A percentile compares a stretch with the other conserved stretches of the same genome.
phyloP scores from a whole-genome alignment of 2,329 filamentous ascomycete genomes.

The Sporothrix luriei region DNA sequence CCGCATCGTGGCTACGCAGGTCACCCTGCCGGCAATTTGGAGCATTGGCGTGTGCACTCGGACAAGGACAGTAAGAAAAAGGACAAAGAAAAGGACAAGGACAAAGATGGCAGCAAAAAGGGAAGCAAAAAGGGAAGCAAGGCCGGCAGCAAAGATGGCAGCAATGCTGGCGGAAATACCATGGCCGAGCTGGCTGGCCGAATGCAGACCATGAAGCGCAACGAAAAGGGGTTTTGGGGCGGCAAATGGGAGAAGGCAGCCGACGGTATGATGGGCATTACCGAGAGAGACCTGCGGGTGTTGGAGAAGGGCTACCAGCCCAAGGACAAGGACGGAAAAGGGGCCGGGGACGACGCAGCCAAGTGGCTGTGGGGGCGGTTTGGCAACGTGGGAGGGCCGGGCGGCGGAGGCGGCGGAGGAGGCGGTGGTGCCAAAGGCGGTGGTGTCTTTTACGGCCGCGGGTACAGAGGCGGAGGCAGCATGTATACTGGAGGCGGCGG shows the following conservation, averaged over 20 bases:
- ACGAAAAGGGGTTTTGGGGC: slow-evolving; percentile 15
- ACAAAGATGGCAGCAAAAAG: background rate
- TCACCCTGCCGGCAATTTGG: slow-evolving; percentile 28
- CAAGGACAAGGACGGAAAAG: slow-evolving; percentile 4
- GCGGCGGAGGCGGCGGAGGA: background rate
- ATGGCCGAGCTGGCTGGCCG: slow-evolving; percentile 19
- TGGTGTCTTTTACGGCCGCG: background rate
- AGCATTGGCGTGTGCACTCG: slow-evolving; percentile 18
- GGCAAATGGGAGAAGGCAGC: slow-evolving; percentile 14
- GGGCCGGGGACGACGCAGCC: background rate
- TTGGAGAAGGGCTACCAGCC: slow-evolving; percentile 15
- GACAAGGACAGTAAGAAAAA: slow-evolving; percentile 6
- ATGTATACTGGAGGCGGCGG: background rate
- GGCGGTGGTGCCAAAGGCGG: background rate
- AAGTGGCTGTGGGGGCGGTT: slow-evolving; percentile 11
- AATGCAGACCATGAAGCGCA: slow-evolving; percentile 18
- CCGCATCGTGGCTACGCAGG: slow-evolving; percentile 23
- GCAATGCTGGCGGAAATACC: background rate
- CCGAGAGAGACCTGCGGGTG: background rate
- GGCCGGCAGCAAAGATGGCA: background rate
- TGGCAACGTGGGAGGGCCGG: background rate
- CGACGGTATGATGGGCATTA: background rate
- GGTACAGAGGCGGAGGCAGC: no score
- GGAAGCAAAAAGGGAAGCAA: background rate
- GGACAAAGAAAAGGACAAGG: background rate